phyloP scores from a whole-genome alignment of 2,329 filamentous ascomycete species.

The Torrubiella hemipterigena region DNA sequence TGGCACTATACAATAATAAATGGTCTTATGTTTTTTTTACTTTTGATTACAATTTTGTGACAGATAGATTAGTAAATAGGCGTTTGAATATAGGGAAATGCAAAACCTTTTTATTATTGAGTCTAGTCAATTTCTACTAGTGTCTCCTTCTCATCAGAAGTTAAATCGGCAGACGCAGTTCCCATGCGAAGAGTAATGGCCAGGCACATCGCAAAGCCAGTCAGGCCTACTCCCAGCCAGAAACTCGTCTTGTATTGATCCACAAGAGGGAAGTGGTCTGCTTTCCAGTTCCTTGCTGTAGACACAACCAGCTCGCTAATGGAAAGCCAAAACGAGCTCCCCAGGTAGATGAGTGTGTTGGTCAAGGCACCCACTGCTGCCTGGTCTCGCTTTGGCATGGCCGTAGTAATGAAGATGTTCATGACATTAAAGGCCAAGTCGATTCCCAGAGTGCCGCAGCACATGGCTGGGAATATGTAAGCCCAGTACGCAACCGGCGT shows the following conservation, averaged over 20 bases:
- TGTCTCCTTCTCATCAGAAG: constrained; percentile 5
- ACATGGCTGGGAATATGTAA: constrained; percentile 44
- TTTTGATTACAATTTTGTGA: too few species aligned
- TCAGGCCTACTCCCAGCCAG: constrained; percentile 41
- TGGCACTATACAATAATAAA: too few species aligned
- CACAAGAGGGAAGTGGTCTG: constrained; percentile 19
- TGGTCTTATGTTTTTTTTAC: too few species aligned
- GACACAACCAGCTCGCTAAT: constrained; percentile 42
- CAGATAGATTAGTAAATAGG: too few species aligned
- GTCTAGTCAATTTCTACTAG: too few species aligned
- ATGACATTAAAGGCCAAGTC: constrained; percentile 51
- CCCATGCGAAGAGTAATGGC: constrained; percentile 6
- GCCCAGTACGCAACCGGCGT: constrained; percentile 34
- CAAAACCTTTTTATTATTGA: too few species aligned
- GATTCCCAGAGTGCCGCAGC: constrained; percentile 45
- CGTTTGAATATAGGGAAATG: too few species aligned
- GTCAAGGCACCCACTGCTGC: constrained; percentile 48
- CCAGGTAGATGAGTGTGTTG: constrained; percentile 45
- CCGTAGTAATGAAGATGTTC: constrained; percentile 52
- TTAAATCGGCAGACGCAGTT: constrained; percentile 6
- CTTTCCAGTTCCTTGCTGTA: constrained; percentile 17
- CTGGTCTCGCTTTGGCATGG: constrained; percentile 39
- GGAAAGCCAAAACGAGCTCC: constrained; percentile 46
- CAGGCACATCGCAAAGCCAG: constrained; percentile 32
- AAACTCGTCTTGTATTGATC: constrained; percentile 41